phyloP scores from a whole-genome alignment of 2,329 filamentous ascomycete genomes.

The Alternaria incomplexa region DNA sequence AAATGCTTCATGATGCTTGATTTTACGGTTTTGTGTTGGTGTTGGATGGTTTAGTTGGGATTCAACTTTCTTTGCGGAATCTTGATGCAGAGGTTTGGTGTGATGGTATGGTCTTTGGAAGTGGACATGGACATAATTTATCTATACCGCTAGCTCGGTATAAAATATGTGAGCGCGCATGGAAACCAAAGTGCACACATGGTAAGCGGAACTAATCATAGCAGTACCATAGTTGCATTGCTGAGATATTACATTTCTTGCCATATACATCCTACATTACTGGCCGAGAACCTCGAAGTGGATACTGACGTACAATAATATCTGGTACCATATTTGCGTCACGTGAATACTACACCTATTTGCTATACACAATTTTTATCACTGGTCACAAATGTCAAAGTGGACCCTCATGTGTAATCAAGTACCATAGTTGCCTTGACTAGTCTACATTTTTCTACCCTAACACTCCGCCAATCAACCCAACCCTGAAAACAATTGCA shows the following conservation, averaged over 20 bases:
- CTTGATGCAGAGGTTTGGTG: background rate
- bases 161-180: background rate
- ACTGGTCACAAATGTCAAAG: background rate
- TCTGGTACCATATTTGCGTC: background rate
- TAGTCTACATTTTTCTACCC: background rate
- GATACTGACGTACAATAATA: background rate
- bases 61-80: background rate
- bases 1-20: background rate
- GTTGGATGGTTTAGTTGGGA: background rate
- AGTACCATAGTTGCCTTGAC: background rate
- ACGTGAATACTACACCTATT: rapidly evolving
- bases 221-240: background rate
- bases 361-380: background rate
- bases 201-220: background rate
- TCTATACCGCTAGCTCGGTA: background rate
- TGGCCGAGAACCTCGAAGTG: background rate
- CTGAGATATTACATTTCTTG: background rate
- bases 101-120: background rate
- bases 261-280: background rate
- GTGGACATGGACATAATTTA: background rate
- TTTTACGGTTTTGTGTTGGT: background rate
- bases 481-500: background rate
- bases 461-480: background rate
- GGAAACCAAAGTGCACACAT: background rate
- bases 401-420: background rate